phyloP scores from a whole-genome alignment of 352 stramenopile species.

The Phytophthora boehmeriae region DNA sequence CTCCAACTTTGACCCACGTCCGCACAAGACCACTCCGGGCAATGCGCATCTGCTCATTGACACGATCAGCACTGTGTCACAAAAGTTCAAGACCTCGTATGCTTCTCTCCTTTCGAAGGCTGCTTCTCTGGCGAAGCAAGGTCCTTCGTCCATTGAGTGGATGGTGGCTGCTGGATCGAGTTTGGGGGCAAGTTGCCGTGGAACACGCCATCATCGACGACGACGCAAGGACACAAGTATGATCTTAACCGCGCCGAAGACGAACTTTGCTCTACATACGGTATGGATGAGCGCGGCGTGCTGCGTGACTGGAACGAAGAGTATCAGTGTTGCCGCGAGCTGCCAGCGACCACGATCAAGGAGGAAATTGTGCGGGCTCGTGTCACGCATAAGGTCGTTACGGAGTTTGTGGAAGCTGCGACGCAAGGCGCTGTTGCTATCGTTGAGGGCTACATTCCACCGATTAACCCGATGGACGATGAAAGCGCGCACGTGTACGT shows the following conservation, averaged over 20 bases:
- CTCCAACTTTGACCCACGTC: conserved; percentile 82
- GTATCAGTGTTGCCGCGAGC: conserved; percentile 91
- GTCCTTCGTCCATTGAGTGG: conserved; percentile 83
- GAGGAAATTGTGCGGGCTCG: conserved; percentile 93
- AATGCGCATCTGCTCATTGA: conserved; percentile 83
- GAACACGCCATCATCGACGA: conserved; percentile 58
- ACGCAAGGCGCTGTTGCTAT: conserved; percentile 92
- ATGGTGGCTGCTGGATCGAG: conserved; percentile 85
- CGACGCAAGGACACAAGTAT: conserved; percentile 59
- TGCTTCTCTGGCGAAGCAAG: conserved; percentile 72
- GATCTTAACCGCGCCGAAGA: conserved; percentile 91
- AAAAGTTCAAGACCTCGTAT: conserved; percentile 78
- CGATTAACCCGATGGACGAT: conserved; percentile 97
- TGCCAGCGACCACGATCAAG: conserved; percentile 76
- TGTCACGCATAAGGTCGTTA: conserved; percentile 95
- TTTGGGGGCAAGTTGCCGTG: conserved; percentile 80
- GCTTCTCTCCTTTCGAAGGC: conserved; percentile 80
- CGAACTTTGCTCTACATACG: conserved; percentile 88
- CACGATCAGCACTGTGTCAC: conserved; percentile 72
- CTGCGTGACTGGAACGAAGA: conserved; percentile 98
- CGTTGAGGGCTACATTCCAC: conserved; percentile 92
- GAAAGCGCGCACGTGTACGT: conserved; percentile 94
- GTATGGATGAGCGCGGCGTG: conserved; percentile 92
- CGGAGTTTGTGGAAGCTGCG: conserved; percentile 95
- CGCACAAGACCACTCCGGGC: conserved; percentile 40